Base-by-base conservation (phyloP, 2,329 filamentous ascomycete species). In the Aphanocladium album region DNA sequence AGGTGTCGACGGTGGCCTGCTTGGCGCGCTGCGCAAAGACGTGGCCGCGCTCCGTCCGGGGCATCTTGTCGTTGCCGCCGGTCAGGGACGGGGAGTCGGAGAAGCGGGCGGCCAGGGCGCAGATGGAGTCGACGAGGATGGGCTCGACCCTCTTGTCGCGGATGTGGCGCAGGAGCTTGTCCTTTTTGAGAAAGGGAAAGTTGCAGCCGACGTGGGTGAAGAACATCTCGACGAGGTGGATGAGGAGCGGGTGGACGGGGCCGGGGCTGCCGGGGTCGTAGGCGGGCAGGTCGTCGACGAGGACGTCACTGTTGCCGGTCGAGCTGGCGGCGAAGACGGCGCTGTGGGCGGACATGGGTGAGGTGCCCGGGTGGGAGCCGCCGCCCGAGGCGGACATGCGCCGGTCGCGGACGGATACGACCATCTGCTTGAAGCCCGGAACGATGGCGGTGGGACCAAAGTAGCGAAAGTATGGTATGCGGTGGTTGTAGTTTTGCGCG, bases 401-500 rank as follows among this genome's bases (percentile, higher is more conserved):
- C 62, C 85, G 79, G 62, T 89, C 86, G 62, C 87, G 83, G 33
- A 93, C 85, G 58, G 89, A 87, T 62, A 89, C 87, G 27, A 96
- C 90, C 90, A 96, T 96, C 72, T 96, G 91, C 74, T 96, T 96
- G 76, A 92, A 96, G 23, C 91, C 91, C 1, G 91, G 91, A 57
- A 95, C 90, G 69, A 96, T 96, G 64, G 91, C 92, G 1, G 92
- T 96, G 0, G 91, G 90, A 0, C 91, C 92, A 70, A 96, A 95
- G 73, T 95, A 96, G 62, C 92, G 82, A 68, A 96, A 96, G 71
- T 95, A 96, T 0, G 91, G 91, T 64, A 96, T 90, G 58, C 88
- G 83, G 68, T 89, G 79, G 63, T 83, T 79, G 71, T 83, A 79
- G 33, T 77, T 73, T 27, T 58, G 49, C 11, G 33, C 21, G 66